Evolutionary conservation across 352 stramenopile genomes (phyloP), one percentile per base, ranked within the genome.

Genomic region (Phytopythium delawarense): DNA sequence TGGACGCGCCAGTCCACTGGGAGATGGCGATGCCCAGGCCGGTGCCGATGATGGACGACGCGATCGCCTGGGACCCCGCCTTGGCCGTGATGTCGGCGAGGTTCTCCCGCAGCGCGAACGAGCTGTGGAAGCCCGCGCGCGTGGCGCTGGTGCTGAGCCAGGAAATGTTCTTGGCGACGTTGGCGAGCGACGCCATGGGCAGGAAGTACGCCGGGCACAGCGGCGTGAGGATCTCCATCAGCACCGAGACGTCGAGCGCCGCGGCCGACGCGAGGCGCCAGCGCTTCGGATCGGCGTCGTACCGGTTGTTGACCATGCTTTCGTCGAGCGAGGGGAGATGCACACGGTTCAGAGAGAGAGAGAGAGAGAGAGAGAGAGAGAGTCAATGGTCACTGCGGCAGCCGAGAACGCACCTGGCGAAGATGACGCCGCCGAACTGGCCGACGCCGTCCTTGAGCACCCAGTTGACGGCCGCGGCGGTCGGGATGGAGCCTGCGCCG

Each of bases 81-180:
- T 99, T 99, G 50, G 93, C 97, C 15, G 97, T 99, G 25, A 99
- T 81, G 76, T 99, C 97, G 7, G 92, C 96, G 34, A 99, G 78
- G 76, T 98, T 99, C 55, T 92, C 84, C 45, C 69, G 67, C 32
- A 83, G 72, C 21, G 91, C 80, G 28, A 99, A 91, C 42, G 92
- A 93, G 67, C 97, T 96, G 76, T 99, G 96, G 61, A 99, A 95
- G 8, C 88, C 88, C 4, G 96, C 97, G 23, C 94, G 81, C 59
- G 89, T 98, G 40, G 96, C 97, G 72, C 84, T 97, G 0, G 94
- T 93, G 37, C 94, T 94, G 34, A 99, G 78, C 80, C 94, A 99
- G 32, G 91, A 94, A 60, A 99, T 88, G 75, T 99, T 99, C 76
- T 99, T 99, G 40, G 92, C 94, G 20, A 91, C 77, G 68, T 96